phyloP scores from a whole-genome alignment of 768 basidiomycete species.

The Lactarius indigo region DNA sequence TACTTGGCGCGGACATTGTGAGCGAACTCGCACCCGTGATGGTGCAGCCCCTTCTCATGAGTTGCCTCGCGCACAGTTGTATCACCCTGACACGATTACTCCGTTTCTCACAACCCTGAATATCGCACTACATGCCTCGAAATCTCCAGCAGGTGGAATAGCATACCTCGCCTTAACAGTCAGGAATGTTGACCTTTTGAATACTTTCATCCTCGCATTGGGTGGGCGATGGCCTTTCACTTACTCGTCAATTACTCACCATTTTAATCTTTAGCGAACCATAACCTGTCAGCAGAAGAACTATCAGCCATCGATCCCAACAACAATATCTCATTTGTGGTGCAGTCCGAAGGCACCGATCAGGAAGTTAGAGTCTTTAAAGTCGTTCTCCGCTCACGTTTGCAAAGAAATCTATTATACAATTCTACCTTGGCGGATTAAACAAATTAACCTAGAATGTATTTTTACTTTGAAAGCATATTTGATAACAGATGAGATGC shows the following conservation, averaged over 20 bases:
- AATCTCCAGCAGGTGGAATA: not conserved
- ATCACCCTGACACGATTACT: slow-evolving; percentile 19
- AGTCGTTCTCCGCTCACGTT: not conserved
- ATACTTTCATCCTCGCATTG: slow-evolving; percentile 14
- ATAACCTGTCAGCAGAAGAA: slow-evolving; percentile 15
- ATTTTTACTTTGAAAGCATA: not conserved
- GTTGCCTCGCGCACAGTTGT: slow-evolving; percentile 7
- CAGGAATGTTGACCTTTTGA: slow-evolving; percentile 17
- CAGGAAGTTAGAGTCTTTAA: slow-evolving; percentile 15
- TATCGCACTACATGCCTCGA: slow-evolving; percentile 15
- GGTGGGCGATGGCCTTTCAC: slow-evolving; percentile 6
- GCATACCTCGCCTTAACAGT: slow-evolving; percentile 26
- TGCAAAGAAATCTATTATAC: not conserved
- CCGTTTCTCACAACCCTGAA: slow-evolving; percentile 23
- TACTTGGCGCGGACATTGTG: slow-evolving; percentile 72
- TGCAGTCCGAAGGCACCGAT: slow-evolving; percentile 17
- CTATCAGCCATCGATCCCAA: not conserved
- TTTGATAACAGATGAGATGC: not conserved
- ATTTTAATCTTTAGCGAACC: slow-evolving; percentile 7
- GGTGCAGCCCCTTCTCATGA: not conserved
- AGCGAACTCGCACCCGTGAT: slow-evolving; percentile 19
- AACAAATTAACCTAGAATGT: not conserved
- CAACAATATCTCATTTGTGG: slow-evolving; percentile 4
- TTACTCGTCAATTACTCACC: not conserved
- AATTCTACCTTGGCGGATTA: not conserved